phyloP scores from a whole-genome alignment of 2,329 filamentous ascomycete genomes.

The Neopestalotiopsis sp. region DNA sequence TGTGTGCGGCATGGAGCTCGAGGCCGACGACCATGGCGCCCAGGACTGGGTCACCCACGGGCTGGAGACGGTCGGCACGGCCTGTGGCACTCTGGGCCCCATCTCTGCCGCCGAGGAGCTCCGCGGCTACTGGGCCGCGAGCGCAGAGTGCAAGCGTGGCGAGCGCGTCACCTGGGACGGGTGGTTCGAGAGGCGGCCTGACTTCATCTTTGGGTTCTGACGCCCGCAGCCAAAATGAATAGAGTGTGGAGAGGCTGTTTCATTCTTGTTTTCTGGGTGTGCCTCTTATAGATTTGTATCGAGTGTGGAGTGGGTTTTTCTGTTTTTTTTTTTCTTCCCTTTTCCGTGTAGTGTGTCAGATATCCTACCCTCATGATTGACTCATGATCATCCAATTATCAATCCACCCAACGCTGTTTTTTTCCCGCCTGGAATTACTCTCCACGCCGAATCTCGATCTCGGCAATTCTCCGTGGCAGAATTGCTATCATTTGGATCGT shows the following conservation, averaged over 20 bases:
- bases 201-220: conserved; percentile 25
- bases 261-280: neutral
- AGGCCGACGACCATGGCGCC: conserved; percentile 8
- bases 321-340: neutral
- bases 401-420: too few relatives aligned
- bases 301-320: neutral
- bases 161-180: conserved; percentile 23
- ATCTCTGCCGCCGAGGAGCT: conserved; percentile 25
- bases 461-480: too few relatives aligned
- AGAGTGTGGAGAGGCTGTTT: neutral
- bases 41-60: conserved; percentile 22
- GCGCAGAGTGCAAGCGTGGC: conserved; percentile 16
- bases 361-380: too few relatives aligned
- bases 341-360: neutral
- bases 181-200: conserved; percentile 22
- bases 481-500: too few relatives aligned
- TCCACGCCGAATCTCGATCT: too few relatives aligned
- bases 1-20: conserved; percentile 25
- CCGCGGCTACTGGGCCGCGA: conserved; percentile 23
- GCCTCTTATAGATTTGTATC: neutral
- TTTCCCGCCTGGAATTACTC: too few relatives aligned
- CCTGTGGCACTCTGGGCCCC: conserved; percentile 25
- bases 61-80: conserved; percentile 21
- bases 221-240: too few relatives aligned
- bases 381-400: too few relatives aligned